Evolutionary conservation across 2,329 filamentous ascomycete species (phyloP), one percentile per base, ranked within the genome.

Genomic region (Acephala macrosclerotiorum): DNA sequence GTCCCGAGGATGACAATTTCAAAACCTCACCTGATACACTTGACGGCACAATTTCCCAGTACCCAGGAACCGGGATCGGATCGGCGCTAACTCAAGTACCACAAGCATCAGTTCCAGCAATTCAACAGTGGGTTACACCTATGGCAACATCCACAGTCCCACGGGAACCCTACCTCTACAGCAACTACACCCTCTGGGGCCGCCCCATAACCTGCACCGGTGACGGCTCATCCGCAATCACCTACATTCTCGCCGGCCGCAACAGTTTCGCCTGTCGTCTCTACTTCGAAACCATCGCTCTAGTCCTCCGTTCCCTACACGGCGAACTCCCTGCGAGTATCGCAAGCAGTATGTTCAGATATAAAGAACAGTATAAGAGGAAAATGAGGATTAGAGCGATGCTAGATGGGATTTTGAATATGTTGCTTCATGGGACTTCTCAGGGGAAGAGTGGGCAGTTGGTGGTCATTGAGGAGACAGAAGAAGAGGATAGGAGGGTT

Each of bases 181-280:
- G 16, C 18, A 51, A 42, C 14, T n/a, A 42, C 18, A 14, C 12
- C 18, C 12, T 63, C 25, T 58, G 47, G 61, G 26, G 22, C 0
- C 42, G 55, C 9, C 33, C 25, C n/a, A 35, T 58, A 56, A 35
- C 38, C n/a, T 40, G 36, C 25, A 22, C 58, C 42, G 36, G 26
- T 12, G 56, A 38, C 16, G 45, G 42, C 12, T 6, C 5, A 1
- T 61, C 63, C 9, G 51, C 53, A 18, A 47, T 69, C n/a, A 67
- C 67, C 9, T 67, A 69, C 55, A 65, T 71, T 18, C 42, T 71
- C 14, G 66, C 69, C 2, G 67, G 69, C 6, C 61, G 67, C 9
- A 63, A 69, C 25, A 65, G 56, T 20, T 71, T 71, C 57, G 61
- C 66, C 22, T 66, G 64, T 4, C 64, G 65, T 12, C 69, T 71